Percentiles rank a stretch among this genome's conserved stretches.
Evolutionary conservation across 2,329 filamentous ascomycete genomes (phyloP).

Genomic region (Colletotrichum scovillei): DNA sequence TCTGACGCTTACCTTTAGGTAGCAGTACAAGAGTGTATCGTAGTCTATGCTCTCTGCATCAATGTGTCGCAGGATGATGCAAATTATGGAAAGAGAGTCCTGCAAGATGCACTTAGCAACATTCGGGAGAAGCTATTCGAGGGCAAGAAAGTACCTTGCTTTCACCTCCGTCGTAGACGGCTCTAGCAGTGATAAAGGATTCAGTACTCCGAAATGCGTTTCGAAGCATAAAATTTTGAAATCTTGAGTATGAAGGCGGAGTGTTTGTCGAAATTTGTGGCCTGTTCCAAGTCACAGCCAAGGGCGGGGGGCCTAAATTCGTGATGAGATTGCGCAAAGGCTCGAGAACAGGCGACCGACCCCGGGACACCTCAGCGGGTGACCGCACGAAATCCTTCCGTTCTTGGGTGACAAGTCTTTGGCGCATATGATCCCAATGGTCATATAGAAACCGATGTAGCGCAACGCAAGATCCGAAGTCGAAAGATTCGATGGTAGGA

Average conservation of each 20-base stretch:
- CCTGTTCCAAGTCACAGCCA: constrained; percentile 77
- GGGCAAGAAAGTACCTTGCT: constrained; percentile 62
- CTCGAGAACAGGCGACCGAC: constrained; percentile 68
- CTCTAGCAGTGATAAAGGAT: constrained; percentile 71
- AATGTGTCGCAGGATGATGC: constrained; percentile 75
- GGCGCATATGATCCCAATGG: constrained; percentile 76
- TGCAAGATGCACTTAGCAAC: constrained; percentile 40
- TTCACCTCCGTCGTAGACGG: constrained; percentile 78
- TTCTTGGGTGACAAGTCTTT: constrained; percentile 71
- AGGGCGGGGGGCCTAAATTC: constrained; percentile 73
- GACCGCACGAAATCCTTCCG: constrained; percentile 66
- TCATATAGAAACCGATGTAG: constrained; percentile 77
- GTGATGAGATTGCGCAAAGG: constrained; percentile 71
- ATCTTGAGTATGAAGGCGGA: constrained; percentile 73
- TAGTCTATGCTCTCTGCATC: constrained; percentile 74
- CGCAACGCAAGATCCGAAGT: constrained; percentile 78
- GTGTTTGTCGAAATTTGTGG: constrained; percentile 73
- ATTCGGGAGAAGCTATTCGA: neutral
- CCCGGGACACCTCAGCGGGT: constrained; percentile 63
- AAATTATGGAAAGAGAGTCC: constrained; percentile 76
- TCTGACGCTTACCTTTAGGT: constrained; percentile 65
- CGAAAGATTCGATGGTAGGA: constrained; percentile 64
- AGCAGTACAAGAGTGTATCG: constrained; percentile 75
- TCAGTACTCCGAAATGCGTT: constrained; percentile 75
- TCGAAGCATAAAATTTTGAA: constrained; percentile 79